Conservation (phyloP, 2,329 filamentous ascomycete species). For the Knoxdaviesia capensis region DNA sequence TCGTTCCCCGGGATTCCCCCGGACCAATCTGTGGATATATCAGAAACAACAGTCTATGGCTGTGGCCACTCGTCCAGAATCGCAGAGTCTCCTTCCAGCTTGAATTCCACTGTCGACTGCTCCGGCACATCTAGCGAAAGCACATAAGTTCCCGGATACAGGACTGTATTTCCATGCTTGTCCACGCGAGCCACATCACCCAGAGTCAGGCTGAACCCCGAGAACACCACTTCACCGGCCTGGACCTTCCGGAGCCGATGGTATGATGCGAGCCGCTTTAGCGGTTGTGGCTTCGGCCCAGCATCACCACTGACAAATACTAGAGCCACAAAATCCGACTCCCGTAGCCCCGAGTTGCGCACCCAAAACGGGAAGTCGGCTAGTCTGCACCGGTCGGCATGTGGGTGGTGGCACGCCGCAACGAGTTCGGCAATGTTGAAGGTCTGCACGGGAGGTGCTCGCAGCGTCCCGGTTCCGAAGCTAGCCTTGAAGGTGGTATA, state of each 20-base stretch:
- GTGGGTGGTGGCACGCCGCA: slow-evolving; percentile 13
- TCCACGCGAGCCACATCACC: slow-evolving; percentile 28
- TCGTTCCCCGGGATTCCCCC: no score
- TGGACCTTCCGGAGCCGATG: slow-evolving; percentile 19
- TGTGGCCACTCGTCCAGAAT: slow-evolving; percentile 17
- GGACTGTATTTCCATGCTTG: slow-evolving; percentile 24
- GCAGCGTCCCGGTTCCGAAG: slow-evolving; percentile 4
- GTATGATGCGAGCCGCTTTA: slow-evolving; percentile 31
- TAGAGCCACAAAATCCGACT: slow-evolving; percentile 32
- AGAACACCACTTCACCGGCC: slow-evolving; percentile 12
- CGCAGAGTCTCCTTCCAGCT: slow-evolving; percentile 20
- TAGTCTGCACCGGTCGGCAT: slow-evolving; percentile 22
- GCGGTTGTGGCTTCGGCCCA: slow-evolving; percentile 27
- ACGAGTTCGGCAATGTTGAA: slow-evolving; percentile 15
- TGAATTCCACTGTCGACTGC: slow-evolving; percentile 19
- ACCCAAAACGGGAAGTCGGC: slow-evolving; percentile 12
- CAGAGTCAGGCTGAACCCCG: slow-evolving; percentile 20
- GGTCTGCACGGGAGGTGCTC: not conserved
- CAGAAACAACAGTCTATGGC: no score
- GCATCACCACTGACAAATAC: slow-evolving; percentile 24
- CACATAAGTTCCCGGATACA: slow-evolving; percentile 32
- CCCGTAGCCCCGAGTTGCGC: slow-evolving; percentile 22
- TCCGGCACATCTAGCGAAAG: slow-evolving; percentile 23
- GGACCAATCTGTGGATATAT: no score
- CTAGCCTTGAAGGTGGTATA: slow-evolving; percentile 30